A percentile compares a stretch with the other conserved stretches of the same genome.
Evolutionary conservation across 1,284 basidiomycete species (phyloP).

Genomic region (Sanghuangporus baumii): DNA sequence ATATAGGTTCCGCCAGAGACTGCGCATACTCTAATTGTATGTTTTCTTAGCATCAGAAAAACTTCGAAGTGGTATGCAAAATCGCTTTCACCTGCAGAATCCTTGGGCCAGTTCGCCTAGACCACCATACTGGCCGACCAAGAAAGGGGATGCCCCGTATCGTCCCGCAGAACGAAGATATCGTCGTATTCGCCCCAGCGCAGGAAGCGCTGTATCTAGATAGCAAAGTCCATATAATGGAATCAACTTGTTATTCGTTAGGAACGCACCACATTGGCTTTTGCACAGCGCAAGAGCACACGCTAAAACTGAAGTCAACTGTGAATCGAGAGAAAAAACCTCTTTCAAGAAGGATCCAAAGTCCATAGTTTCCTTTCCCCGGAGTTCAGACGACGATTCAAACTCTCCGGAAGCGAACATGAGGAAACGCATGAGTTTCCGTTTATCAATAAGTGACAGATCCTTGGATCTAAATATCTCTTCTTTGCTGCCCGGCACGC

Average conservation of each 20-base stretch:
- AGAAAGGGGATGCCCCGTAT: constrained; percentile 88
- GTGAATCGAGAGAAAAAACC: constrained; percentile 56
- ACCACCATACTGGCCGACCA: constrained; percentile 93
- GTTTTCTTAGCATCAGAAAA: neutral
- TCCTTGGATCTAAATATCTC: constrained; percentile 86
- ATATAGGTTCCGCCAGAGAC: constrained; percentile 85
- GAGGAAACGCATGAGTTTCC: constrained; percentile 90
- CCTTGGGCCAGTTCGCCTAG: constrained; percentile 90
- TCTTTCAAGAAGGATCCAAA: constrained; percentile 59
- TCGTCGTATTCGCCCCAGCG: constrained; percentile 60
- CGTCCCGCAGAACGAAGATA: constrained; percentile 81
- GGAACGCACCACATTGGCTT: constrained; percentile 42
- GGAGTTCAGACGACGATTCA: constrained; percentile 55
- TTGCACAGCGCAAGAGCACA: constrained; percentile 72
- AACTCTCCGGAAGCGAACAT: constrained; percentile 75
- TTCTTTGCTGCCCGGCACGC: constrained; percentile 88
- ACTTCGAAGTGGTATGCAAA: no score
- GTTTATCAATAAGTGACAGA: constrained; percentile 80
- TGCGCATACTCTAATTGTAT: constrained; percentile 58
- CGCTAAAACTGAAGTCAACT: constrained; percentile 54
- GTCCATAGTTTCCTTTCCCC: constrained; percentile 48
- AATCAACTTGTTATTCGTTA: constrained; percentile 9
- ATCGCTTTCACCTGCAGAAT: constrained; percentile 53
- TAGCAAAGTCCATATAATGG: neutral
- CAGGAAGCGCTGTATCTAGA: constrained; percentile 58